phyloP scores from a whole-genome alignment of 192 early-diverging fungal species.

The Coemansia javaensis region DNA sequence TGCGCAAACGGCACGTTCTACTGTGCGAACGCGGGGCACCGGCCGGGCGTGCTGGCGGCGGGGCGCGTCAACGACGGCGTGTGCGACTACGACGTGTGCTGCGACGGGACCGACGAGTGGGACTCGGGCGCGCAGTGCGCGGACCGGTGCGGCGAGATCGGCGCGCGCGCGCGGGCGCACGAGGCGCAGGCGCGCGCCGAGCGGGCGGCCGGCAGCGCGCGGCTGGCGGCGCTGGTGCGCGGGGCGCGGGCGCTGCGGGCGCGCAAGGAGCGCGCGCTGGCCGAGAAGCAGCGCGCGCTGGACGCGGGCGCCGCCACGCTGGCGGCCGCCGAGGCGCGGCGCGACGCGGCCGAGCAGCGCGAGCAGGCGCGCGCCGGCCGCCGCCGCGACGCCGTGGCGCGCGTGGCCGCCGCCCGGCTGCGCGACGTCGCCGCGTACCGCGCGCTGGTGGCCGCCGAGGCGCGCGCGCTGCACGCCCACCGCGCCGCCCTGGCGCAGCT shows the following conservation, averaged over 20 bases:
- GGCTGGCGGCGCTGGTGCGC: slow-evolving; percentile 16
- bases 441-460: slow-evolving; percentile 11
- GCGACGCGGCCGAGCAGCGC: slow-evolving; percentile 21
- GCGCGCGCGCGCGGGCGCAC: slow-evolving; percentile 32
- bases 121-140: slow-evolving; percentile 56
- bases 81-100: slow-evolving; percentile 86
- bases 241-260: slow-evolving; percentile 20
- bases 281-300: slow-evolving; percentile 6
- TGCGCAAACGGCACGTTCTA: slow-evolving; percentile 77
- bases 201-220: slow-evolving; percentile 11
- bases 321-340: slow-evolving; percentile 22
- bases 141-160: slow-evolving; percentile 69
- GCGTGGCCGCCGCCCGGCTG: slow-evolving; percentile 28
- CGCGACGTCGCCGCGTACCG: slow-evolving; percentile 18
- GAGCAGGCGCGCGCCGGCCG: no score
- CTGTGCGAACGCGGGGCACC: slow-evolving; percentile 76
- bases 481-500: slow-evolving; percentile 25
- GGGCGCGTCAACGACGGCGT: slow-evolving; percentile 89
- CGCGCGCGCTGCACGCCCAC: slow-evolving; percentile 20
- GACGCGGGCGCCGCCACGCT: slow-evolving; percentile 8
- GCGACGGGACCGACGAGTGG: slow-evolving; percentile 93
- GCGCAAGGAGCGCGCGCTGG: slow-evolving; percentile 16
- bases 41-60: slow-evolving; percentile 59
- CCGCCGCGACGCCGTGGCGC: slow-evolving; percentile 14
- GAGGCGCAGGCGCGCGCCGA: slow-evolving; percentile 19